These are phyloP conservation scores for Hysterangium stoloniferum DNA, from an alignment of 768 basidiomycete genomes.

Conservation along the genomic window DNA sequence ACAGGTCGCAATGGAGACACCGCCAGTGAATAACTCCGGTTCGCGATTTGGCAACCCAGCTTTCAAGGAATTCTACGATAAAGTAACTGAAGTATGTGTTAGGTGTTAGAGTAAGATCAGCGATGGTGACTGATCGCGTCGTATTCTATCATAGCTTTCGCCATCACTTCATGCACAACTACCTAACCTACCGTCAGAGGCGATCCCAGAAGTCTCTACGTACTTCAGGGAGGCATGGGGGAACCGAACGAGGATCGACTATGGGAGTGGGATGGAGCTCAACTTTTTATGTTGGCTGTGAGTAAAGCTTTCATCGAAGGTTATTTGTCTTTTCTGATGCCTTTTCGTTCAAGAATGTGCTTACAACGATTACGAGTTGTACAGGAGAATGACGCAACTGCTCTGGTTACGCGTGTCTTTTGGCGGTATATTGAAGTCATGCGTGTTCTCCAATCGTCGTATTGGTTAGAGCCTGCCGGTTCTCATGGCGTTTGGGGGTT, in stretches of 20 bases:
- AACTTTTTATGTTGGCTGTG: conserved; percentile 97
- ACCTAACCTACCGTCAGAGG: conserved; percentile 47
- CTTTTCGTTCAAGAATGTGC: conserved; percentile 58
- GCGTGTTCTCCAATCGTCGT: conserved; percentile 83
- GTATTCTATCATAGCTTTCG: conserved; percentile 39
- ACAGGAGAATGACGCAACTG: conserved; percentile 53
- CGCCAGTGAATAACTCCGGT: conserved; percentile 81
- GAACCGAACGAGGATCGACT: conserved; percentile 86
- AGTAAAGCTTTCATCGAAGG: conserved; percentile 30
- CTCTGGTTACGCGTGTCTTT: conserved; percentile 77
- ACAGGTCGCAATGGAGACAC: conserved; percentile 56
- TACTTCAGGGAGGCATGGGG: conserved; percentile 93
- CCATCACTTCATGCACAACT: conserved; percentile 49
- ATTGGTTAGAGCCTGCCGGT: conserved; percentile 98
- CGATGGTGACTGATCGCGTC: not conserved
- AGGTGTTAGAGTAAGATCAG: not conserved
- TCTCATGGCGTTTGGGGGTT: conserved; percentile 98
- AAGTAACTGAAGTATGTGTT: conserved; percentile 51
- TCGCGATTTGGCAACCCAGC: conserved; percentile 98
- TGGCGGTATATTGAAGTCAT: conserved; percentile 87
- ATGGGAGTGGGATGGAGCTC: conserved; percentile 99
- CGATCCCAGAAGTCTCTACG: conserved; percentile 58
- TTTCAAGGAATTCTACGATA: conserved; percentile 87
- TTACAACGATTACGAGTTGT: conserved; percentile 65
- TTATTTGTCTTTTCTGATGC: not conserved